These are phyloP conservation scores for Exophiala sideris DNA, from an alignment of 2,329 filamentous ascomycete genomes.

Conservation along the genomic window DNA sequence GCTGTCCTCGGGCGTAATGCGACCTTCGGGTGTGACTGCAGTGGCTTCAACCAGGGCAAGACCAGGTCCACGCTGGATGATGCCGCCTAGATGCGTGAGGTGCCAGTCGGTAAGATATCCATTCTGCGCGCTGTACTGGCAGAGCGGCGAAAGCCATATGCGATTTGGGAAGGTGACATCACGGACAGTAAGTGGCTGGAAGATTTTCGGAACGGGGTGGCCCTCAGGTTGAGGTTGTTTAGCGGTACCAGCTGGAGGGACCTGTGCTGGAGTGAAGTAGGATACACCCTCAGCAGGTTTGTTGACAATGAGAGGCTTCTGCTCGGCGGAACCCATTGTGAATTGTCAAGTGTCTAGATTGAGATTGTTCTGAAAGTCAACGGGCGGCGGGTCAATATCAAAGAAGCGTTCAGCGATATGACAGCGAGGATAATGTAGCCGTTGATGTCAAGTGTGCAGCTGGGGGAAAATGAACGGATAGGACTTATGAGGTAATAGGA, in stretches of 20 bases:
- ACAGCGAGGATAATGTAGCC: not conserved
- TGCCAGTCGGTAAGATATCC: conserved; percentile 79
- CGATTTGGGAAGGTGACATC: conserved; percentile 63
- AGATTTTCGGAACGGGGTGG: conserved; percentile 50
- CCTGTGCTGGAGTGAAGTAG: conserved; percentile 50
- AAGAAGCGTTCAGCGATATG: not conserved
- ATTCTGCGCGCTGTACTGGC: conserved; percentile 65
- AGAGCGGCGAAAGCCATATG: conserved; percentile 62
- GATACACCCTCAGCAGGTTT: conserved; percentile 41
- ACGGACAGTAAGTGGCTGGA: conserved; percentile 41
- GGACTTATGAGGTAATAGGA: too few species aligned
- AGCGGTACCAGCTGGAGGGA: conserved; percentile 45
- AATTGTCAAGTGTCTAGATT: not conserved
- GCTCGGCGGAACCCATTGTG: conserved; percentile 17
- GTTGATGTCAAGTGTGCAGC: not conserved
- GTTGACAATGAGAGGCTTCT: conserved; percentile 34
- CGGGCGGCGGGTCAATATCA: not conserved
- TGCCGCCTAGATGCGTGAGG: conserved; percentile 75
- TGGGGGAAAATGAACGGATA: not conserved
- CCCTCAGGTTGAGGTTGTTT: conserved; percentile 46
- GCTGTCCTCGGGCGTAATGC: conserved; percentile 75
- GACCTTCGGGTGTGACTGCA: conserved; percentile 68
- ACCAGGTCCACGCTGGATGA: conserved; percentile 70
- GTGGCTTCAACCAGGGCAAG: conserved; percentile 77
- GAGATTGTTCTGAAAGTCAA: not conserved